Evolutionary conservation across 2,329 filamentous ascomycete species (phyloP).

Genomic region (Colletotrichum sp.): DNA sequence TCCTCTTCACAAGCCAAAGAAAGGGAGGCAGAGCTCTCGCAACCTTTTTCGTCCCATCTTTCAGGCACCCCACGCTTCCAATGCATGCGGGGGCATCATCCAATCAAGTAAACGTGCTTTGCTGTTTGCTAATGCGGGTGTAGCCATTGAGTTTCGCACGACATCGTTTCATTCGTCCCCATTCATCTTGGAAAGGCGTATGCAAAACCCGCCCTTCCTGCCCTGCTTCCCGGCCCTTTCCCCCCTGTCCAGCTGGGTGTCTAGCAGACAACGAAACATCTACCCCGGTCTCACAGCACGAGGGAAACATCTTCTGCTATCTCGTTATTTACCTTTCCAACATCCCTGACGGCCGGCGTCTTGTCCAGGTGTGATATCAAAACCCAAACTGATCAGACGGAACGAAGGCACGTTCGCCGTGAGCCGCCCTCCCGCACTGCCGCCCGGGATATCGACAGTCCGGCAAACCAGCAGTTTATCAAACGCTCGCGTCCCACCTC

Average conservation of each 20-base stretch:
- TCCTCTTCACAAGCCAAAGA: background rate
- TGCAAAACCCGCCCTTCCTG: background rate
- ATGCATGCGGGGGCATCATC: background rate
- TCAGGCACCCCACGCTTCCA: background rate
- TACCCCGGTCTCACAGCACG: background rate
- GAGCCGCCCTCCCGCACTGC: background rate
- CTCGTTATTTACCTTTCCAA: background rate
- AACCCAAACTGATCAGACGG: background rate
- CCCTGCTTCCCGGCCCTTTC: background rate
- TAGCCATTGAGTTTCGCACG: background rate
- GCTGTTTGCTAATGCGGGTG: background rate
- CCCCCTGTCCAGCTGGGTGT: background rate
- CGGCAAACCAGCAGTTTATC: background rate
- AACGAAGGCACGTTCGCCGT: background rate
- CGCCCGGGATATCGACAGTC: background rate
- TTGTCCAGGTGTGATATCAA: background rate
- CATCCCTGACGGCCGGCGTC: background rate
- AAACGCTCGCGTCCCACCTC: background rate
- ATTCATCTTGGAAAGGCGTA: background rate
- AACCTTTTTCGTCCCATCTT: background rate
- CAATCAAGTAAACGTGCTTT: background rate
- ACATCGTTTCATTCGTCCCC: background rate
- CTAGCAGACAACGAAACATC: background rate
- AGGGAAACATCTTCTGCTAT: background rate
- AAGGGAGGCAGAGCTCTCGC: background rate